Conservation (phyloP, 2,329 filamentous ascomycete genomes). For the Akanthomyces lecanii region DNA sequence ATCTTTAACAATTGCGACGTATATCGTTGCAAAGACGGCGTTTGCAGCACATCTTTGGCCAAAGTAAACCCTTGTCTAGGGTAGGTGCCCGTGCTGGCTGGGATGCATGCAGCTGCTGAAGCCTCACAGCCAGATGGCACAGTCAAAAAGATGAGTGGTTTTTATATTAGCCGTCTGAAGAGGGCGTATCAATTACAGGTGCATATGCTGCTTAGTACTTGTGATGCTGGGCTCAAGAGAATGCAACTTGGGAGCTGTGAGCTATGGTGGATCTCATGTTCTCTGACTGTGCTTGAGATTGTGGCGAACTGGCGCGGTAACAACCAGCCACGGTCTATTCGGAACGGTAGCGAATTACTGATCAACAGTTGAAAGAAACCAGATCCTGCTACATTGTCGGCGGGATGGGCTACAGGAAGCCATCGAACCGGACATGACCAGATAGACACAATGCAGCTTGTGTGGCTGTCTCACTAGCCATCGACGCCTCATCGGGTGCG, state of each 20-base stretch:
- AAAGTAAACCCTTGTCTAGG: background rate
- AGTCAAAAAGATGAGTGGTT: background rate
- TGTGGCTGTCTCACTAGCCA: background rate
- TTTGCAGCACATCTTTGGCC: background rate
- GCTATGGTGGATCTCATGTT: background rate
- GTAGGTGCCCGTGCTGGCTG: background rate
- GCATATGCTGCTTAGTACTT: background rate
- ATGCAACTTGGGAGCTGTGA: background rate
- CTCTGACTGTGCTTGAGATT: no score
- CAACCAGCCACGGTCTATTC: background rate
- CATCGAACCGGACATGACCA: no score
- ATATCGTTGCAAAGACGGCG: background rate
- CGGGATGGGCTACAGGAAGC: no score
- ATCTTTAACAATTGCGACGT: background rate
- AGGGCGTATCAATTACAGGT: no score
- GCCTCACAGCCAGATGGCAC: background rate
- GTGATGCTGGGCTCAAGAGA: background rate
- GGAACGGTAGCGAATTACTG: background rate
- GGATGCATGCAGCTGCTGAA: background rate
- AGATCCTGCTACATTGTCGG: no score
- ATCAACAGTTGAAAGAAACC: no score
- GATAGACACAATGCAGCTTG: background rate
- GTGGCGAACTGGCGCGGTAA: no score
- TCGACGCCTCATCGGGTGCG: background rate
- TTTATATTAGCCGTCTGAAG: background rate